Evolutionary conservation across 116 monocot species (phyloP).

Genomic region (Cymodocea nodosa): DNA sequence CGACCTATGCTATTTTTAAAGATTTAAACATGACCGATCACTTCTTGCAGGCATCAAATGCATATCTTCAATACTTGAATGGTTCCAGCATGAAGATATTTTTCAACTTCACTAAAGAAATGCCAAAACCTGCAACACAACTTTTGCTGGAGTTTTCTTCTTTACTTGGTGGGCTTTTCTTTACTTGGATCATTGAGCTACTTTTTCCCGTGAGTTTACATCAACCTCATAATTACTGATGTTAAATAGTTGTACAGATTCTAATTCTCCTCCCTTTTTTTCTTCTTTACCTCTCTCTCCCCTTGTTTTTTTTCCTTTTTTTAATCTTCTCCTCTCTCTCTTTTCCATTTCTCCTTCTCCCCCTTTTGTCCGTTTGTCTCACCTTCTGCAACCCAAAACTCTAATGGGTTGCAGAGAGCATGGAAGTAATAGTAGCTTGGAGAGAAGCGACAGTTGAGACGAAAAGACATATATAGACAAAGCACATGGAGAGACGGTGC

Average conservation of each 20-base stretch:
- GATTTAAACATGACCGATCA: constrained; percentile 10
- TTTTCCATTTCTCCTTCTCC: too few species aligned
- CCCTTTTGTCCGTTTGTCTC: too few species aligned
- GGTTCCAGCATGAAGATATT: constrained; percentile 29
- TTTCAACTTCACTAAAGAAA: constrained; percentile 73
- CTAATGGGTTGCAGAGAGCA: too few species aligned
- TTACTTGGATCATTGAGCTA: constrained; percentile 57
- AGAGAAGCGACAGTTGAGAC: too few species aligned
- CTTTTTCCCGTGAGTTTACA: constrained; percentile 55
- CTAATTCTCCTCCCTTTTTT: background rate
- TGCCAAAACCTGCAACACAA: constrained; percentile 57
- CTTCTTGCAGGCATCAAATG: constrained; percentile 19
- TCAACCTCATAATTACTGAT: background rate
- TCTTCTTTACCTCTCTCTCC: too few species aligned
- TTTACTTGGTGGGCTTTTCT: constrained; percentile 61
- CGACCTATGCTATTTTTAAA: too few species aligned
- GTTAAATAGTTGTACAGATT: background rate
- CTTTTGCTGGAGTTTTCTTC: constrained; percentile 53
- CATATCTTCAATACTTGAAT: constrained; percentile 41
- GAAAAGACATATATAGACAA: too few species aligned
- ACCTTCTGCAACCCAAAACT: too few species aligned
- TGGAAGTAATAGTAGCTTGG: too few species aligned
- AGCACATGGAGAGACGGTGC: too few species aligned
- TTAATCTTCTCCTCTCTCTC: too few species aligned
- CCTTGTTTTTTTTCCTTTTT: background rate